A percentile compares a stretch with the other conserved stretches of the same genome.
phyloP scores from a whole-genome alignment of 129 eudicot species.

The Calendula officinalis region DNA sequence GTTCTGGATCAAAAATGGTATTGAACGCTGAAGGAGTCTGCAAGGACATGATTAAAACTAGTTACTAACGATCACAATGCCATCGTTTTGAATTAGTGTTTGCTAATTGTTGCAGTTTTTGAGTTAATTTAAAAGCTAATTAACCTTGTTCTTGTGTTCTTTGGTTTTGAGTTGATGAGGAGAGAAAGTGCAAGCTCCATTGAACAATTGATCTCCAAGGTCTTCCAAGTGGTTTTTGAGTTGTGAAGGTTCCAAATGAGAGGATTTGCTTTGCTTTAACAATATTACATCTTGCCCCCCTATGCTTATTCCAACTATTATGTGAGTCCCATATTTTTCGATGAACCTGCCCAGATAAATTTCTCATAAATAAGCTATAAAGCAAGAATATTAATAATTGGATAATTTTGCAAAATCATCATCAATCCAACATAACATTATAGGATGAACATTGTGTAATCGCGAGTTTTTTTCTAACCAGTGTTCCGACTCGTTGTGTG shows the following conservation, averaged over 20 bases:
- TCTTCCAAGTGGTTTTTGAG: constrained; percentile 69
- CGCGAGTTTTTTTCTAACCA: too few relatives aligned
- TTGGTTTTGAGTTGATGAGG: constrained; percentile 54
- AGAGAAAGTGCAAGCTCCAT: constrained; percentile 68
- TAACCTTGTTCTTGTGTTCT: constrained; percentile 60
- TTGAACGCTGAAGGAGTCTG: constrained; percentile 71
- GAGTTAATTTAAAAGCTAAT: background rate
- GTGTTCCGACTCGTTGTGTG: too few relatives aligned
- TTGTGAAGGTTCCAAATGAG: constrained; percentile 67
- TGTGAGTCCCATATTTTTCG: constrained; percentile 90
- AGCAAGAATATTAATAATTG: background rate
- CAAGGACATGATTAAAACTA: background rate
- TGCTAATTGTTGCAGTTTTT: background rate
- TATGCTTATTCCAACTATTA: constrained; percentile 78
- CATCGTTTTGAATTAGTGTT: too few relatives aligned
- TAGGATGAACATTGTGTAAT: too few relatives aligned
- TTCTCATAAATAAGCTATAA: background rate
- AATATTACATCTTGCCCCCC: constrained; percentile 86
- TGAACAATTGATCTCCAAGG: constrained; percentile 80
- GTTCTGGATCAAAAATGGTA: constrained; percentile 55
- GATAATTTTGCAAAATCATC: background rate
- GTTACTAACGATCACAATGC: constrained; percentile 3
- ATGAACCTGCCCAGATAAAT: constrained; percentile 48
- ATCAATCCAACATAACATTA: too few relatives aligned
- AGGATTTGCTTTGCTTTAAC: constrained; percentile 75